phyloP scores from a whole-genome alignment of 768 basidiomycete genomes.

The Naganishia friedmannii region DNA sequence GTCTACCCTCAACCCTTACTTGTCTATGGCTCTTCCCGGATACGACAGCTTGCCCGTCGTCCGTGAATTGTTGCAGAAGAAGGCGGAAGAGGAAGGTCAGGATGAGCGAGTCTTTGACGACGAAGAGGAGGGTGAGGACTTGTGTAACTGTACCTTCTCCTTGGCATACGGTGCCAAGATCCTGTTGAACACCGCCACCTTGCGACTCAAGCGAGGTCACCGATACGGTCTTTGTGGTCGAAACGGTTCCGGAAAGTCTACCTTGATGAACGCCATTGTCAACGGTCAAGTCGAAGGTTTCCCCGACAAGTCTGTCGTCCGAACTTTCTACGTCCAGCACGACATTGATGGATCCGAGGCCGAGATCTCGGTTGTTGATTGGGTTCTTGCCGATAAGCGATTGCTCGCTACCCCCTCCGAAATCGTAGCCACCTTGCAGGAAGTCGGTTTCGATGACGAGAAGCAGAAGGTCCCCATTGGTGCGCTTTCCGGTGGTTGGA shows the following conservation, averaged over 20 bases:
- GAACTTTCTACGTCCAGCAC: conserved; percentile 99
- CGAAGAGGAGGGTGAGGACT: conserved; percentile 96
- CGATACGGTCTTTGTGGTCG: conserved; percentile 98
- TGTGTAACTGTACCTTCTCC: conserved; percentile 99
- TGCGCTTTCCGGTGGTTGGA: conserved; percentile 95
- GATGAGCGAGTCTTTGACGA: conserved; percentile 67
- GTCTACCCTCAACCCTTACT: conserved; percentile 66
- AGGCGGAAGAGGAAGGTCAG: conserved; percentile 71
- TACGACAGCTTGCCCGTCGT: conserved; percentile 68
- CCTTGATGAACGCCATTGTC: conserved; percentile 52
- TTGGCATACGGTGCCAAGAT: conserved; percentile 99
- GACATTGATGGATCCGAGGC: conserved; percentile 95
- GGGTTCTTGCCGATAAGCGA: conserved; percentile 81
- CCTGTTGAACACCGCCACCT: conserved; percentile 88
- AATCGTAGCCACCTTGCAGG: conserved; percentile 72
- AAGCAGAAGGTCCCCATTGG: conserved; percentile 83
- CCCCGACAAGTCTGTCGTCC: conserved; percentile 93
- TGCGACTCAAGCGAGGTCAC: conserved; percentile 97
- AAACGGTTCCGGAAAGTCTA: conserved; percentile 89
- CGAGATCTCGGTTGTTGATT: conserved; percentile 82
- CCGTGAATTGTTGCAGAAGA: conserved; percentile 85
- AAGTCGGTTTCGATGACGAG: conserved; percentile 86
- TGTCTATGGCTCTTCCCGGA: conserved; percentile 64
- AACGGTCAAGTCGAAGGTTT: conserved; percentile 87
- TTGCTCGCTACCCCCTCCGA: conserved; percentile 69